Evolutionary conservation across 768 basidiomycete species (phyloP).

Genomic region (Dioszegia aurantiaca): DNA sequence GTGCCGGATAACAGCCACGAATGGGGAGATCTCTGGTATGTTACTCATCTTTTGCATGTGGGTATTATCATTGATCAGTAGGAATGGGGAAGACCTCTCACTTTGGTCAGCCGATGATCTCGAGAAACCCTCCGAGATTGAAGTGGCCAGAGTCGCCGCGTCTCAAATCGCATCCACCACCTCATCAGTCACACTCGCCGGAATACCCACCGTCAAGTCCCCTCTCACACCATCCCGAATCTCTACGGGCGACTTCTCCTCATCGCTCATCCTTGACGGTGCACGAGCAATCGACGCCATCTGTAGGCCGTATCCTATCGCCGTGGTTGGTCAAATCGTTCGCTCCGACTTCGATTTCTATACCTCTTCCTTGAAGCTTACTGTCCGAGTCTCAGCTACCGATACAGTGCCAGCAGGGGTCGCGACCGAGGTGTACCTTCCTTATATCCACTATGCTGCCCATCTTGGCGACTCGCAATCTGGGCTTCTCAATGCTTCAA

Average conservation of each 20-base stretch:
- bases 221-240: slow-evolving; percentile 27
- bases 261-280: slow-evolving; percentile 72
- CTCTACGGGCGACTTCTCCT: slow-evolving; percentile 29
- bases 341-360: slow-evolving; percentile 73
- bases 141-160: neutral
- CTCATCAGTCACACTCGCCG: slow-evolving; percentile 16
- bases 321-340: slow-evolving; percentile 65
- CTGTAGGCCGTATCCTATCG: slow-evolving; percentile 74
- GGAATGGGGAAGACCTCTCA: slow-evolving; percentile 87
- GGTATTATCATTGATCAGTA: slow-evolving; percentile 9
- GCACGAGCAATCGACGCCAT: slow-evolving; percentile 81
- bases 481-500: neutral
- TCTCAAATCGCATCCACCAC: slow-evolving; percentile 10
- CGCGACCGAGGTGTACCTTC: slow-evolving; percentile 87
- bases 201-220: slow-evolving; percentile 9
- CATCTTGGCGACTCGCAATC: slow-evolving; percentile 8
- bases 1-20: slow-evolving; percentile 67
- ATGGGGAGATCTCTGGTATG: slow-evolving; percentile 87
- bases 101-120: slow-evolving; percentile 77
- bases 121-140: slow-evolving; percentile 11
- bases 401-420: slow-evolving; percentile 57
- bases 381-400: slow-evolving; percentile 62
- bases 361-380: slow-evolving; percentile 68
- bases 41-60: neutral
- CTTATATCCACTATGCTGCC: slow-evolving; percentile 73